Base-by-base conservation (phyloP, 805 yeast species). In the Lachancea mirantina region DNA sequence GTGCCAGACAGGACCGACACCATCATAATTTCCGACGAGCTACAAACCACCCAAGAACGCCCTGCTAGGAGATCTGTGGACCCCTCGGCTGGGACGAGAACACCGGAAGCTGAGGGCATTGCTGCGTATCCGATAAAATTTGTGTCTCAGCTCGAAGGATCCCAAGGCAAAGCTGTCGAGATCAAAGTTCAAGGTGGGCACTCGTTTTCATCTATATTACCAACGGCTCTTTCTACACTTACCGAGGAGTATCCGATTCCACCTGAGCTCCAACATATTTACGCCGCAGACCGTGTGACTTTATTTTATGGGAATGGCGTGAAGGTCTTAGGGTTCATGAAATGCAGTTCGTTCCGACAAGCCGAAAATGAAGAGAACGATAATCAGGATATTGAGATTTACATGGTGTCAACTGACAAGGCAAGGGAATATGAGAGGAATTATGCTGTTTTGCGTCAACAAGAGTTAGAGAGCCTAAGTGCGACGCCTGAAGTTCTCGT, bases 311-410 rank as follows among this genome's bases (percentile, higher is more conserved):
- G 58, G 41, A 45, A 50, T 23, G 47, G 43, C 25, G 45, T 50
- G 4, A 55, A 53, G 25, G 25, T 57, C 14, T 32, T 54, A 10
- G 42, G 43, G 14, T 57, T 57, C 34, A 53, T 55, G 58, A 48
- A 47, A 15, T 55, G 59, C 28, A 45, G 54, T 25, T 52, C 58
- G 13, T 35, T 57, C 11, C 46, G 43, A 17, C 43, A 55, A 4
- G 43, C 53, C 10, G 47, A 42, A 22, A 28, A 35, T 7, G 43
- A 38, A 29, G 49, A 41, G 14, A 37, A 40, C 34, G 55, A 52
- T 34, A 34, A 49, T 2, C 30, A 46, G 7, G 50, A 49, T 14
- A 41, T 54, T 3, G 46, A 47, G 9, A 32, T 57, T 19, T 29
- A 36, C 4, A 26, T 56, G 13, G 44, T 52, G 2, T 38, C 52